Base-by-base conservation (phyloP, 2,329 filamentous ascomycete genomes). In the Colletotrichum siamense region DNA sequence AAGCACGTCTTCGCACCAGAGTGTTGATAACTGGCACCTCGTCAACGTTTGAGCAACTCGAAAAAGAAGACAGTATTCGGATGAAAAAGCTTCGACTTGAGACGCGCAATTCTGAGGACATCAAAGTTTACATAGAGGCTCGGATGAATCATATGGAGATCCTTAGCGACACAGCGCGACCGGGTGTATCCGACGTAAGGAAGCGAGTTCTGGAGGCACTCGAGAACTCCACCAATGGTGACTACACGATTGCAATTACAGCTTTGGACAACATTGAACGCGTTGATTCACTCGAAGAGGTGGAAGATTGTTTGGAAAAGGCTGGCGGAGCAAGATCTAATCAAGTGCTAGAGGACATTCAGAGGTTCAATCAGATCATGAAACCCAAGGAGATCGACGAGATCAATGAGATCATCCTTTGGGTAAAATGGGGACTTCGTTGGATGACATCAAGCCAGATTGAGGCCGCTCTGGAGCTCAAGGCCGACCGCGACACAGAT, bases 381-480 rank as follows among this genome's bases (percentile, higher is more conserved):
- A 84, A 83, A 0, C 57, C 80, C 5, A 84, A 83, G 55, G 83
- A 85, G 67, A 84, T 85, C 6, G 64, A 79, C 12, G 83, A 85
- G 61, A 85, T 85, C 63, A 85, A 85, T 66, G 84, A 85, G 69
- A 83, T 85, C 16, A 83, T 85, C 28, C 76, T 82, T n/a, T 85
- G 84, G 83, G 71, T 84, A 12, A 80, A 81, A 32, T 71, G 68
- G 8, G 82, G 80, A 4, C 73, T 79, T 18, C 66, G 75, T 3
- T 84, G 80, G 77, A 78, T 83, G 13, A 61, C 77, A 2, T 69
- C 82, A 4, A 77, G 79, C 4, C 71, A 78, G 55, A 79, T 84
- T 77, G 83, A 84, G 69, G 79, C 79, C 4, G 26, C 59, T 18
- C 28, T 62, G 28, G 59, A 62, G 59, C 18, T 62, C 24, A 62